Conservation (phyloP, 2,329 filamentous ascomycete species). For the Arthrobotrys conoides region DNA sequence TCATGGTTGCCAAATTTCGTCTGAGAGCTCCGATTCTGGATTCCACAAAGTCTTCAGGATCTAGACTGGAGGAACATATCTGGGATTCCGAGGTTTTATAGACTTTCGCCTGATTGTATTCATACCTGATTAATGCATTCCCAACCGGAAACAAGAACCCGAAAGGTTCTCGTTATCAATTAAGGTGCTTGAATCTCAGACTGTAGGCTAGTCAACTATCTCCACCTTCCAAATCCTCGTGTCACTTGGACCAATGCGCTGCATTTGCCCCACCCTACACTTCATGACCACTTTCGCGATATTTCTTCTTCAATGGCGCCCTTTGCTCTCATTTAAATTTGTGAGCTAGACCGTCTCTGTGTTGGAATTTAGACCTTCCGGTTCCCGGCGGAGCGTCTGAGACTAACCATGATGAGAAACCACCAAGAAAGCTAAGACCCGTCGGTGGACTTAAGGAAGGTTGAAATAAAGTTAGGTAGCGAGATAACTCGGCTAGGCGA, state of each 20-base stretch:
- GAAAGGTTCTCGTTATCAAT: neutral
- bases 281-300: neutral
- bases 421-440: slow-evolving; percentile 10
- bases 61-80: neutral
- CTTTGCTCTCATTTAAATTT: neutral
- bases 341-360: neutral
- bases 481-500: slow-evolving; percentile 6
- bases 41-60: neutral
- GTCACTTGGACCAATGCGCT: neutral
- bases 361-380: slow-evolving; percentile 1
- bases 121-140: too few relatives aligned
- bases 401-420: slow-evolving; percentile 7
- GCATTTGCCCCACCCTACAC: neutral
- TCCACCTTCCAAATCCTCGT: slow-evolving; percentile 3
- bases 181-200: neutral
- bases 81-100: neutral
- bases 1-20: slow-evolving; percentile 8
- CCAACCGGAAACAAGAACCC: neutral
- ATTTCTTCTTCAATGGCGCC: neutral
- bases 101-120: neutral
- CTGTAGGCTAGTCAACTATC: neutral
- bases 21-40: too few relatives aligned
- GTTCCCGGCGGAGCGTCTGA: neutral
- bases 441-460: slow-evolving; percentile 3
- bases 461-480: slow-evolving; percentile 14